A percentile compares a stretch with the other conserved stretches of the same genome.
Evolutionary conservation across 257 asterid genomes (phyloP).

Genomic region (Jacaranda mimosifolia): DNA sequence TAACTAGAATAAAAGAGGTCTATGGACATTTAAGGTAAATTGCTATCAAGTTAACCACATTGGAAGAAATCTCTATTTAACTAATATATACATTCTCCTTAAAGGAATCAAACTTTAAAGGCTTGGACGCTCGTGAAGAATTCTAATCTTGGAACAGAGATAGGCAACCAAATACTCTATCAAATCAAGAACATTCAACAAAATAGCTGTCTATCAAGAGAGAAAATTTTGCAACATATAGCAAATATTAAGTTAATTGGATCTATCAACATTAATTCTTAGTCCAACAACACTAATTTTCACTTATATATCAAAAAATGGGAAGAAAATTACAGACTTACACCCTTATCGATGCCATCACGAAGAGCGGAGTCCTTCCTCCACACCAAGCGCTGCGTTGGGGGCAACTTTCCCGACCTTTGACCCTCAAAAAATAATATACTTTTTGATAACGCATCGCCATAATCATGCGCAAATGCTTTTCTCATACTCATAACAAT

Average conservation of each 20-base stretch:
- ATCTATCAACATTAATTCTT: too few species aligned
- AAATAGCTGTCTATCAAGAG: neutral
- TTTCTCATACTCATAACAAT: slow-evolving; percentile 12
- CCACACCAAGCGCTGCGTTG: slow-evolving; percentile 51
- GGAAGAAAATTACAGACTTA: slow-evolving; percentile 27
- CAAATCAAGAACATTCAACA: neutral
- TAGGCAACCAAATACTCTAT: neutral
- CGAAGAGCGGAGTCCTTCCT: slow-evolving; percentile 50
- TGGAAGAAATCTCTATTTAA: too few species aligned
- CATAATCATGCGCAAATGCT: slow-evolving; percentile 45
- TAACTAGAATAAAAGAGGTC: too few species aligned
- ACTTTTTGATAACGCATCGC: slow-evolving; percentile 55
- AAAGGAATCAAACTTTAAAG: neutral
- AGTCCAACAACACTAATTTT: too few species aligned
- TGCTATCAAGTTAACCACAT: too few species aligned
- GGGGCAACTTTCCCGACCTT: slow-evolving; percentile 55
- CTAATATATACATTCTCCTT: neutral
- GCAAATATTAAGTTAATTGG: too few species aligned
- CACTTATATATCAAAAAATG: too few species aligned
- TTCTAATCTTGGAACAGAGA: neutral
- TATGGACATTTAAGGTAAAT: too few species aligned
- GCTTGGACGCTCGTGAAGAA: too few species aligned
- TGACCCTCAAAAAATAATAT: slow-evolving; percentile 58
- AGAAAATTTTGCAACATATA: neutral
- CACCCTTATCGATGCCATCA: slow-evolving; percentile 49